A percentile compares a stretch with the other conserved stretches of the same genome.
Evolutionary conservation across 148 eudicot species (phyloP).

Genomic region (Silene latifolia): DNA sequence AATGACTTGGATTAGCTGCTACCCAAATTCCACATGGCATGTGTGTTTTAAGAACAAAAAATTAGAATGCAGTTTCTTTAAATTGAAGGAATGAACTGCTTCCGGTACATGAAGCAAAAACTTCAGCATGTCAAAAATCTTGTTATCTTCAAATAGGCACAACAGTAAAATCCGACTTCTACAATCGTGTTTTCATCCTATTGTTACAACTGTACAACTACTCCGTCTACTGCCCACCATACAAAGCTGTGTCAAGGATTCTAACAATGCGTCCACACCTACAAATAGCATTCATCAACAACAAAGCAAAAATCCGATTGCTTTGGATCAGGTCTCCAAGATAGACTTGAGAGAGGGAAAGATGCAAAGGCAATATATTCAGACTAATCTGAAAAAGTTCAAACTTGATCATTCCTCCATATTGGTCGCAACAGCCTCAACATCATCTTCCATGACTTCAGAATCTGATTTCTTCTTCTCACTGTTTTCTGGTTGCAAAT

Average conservation of each 20-base stretch:
- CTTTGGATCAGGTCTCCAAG: background rate
- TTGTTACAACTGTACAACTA: background rate
- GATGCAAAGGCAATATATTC: background rate
- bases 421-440: constrained; percentile 16
- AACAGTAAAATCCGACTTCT: background rate
- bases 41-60: no score
- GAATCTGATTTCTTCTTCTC: constrained; percentile 24
- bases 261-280: background rate
- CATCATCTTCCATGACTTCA: constrained; percentile 27
- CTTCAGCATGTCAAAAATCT: background rate
- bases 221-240: background rate
- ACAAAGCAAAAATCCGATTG: background rate
- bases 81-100: background rate
- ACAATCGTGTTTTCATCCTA: background rate
- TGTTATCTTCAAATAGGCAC: background rate
- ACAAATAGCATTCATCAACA: background rate
- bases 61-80: background rate
- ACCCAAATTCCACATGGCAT: no score
- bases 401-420: constrained; percentile 22
- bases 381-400: background rate
- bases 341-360: no score
- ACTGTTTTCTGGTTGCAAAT: constrained; percentile 23
- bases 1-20: no score
- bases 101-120: background rate
- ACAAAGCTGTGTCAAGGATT: background rate